phyloP scores from a whole-genome alignment of 2,329 filamentous ascomycete genomes.

The Pseudofabraea citricarpa region DNA sequence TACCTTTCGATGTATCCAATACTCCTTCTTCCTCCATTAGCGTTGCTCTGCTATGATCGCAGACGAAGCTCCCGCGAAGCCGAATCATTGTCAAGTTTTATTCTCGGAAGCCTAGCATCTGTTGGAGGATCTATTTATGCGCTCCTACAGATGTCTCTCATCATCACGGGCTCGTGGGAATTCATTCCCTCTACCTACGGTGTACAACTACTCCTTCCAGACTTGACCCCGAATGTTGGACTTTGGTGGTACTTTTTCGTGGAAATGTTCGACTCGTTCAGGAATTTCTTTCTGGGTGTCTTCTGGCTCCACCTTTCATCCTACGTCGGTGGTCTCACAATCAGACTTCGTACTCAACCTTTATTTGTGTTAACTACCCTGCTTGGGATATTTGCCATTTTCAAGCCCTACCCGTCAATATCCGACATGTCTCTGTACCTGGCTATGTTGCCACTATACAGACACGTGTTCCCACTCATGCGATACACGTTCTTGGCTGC shows the following conservation, averaged over 20 bases:
- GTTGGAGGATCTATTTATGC: slow-evolving; percentile 51
- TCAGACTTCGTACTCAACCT: slow-evolving; percentile 80
- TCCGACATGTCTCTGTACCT: slow-evolving; percentile 85
- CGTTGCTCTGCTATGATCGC: slow-evolving; percentile 75
- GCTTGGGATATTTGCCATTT: slow-evolving; percentile 85
- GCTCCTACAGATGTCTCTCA: slow-evolving; percentile 66
- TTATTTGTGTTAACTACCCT: slow-evolving; percentile 81
- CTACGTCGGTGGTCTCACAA: slow-evolving; percentile 81
- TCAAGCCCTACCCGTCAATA: slow-evolving; percentile 95
- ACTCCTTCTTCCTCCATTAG: slow-evolving; percentile 76
- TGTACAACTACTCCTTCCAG: slow-evolving; percentile 83
- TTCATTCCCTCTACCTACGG: slow-evolving; percentile 89
- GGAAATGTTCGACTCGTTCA: slow-evolving; percentile 98
- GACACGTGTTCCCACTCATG: slow-evolving; percentile 91
- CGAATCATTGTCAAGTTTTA: slow-evolving; percentile 43
- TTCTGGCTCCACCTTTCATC: slow-evolving; percentile 95
- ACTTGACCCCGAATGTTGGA: slow-evolving; percentile 90
- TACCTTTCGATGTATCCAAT: slow-evolving; percentile 92
- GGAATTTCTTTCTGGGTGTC: slow-evolving; percentile 92
- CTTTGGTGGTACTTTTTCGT: slow-evolving; percentile 99
- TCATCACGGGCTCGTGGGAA: slow-evolving; percentile 78
- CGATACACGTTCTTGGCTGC: slow-evolving; percentile 86
- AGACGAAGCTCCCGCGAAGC: slow-evolving; percentile 21
- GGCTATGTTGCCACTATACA: slow-evolving; percentile 75
- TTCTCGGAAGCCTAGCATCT: slow-evolving; percentile 45